A percentile compares a stretch with the other conserved stretches of the same genome.
Evolutionary conservation across 2,329 filamentous ascomycete genomes (phyloP).

Genomic region (Thelonectria rubi): DNA sequence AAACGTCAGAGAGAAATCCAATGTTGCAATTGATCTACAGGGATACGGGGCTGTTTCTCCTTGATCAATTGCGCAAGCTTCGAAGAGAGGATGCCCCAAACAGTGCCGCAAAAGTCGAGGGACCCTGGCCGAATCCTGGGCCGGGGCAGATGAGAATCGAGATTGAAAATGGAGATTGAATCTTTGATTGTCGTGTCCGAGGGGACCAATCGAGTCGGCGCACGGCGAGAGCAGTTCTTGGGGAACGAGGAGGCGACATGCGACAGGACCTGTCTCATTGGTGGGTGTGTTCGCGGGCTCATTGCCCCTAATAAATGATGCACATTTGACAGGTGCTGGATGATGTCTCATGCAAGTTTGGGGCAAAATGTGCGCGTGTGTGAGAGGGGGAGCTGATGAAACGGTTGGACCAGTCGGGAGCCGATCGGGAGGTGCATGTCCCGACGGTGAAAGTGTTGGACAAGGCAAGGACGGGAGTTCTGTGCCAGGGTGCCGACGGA

Average conservation of each 20-base stretch:
- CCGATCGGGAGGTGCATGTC: neutral
- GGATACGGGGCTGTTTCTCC: constrained; percentile 16
- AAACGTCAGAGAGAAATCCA: neutral
- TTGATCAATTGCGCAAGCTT: constrained; percentile 5
- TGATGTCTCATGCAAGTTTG: constrained; percentile 7
- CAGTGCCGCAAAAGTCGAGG: neutral
- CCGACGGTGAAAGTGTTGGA: neutral
- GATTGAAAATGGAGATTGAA: constrained; percentile 8
- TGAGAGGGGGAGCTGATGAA: constrained; percentile 22
- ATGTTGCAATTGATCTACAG: constrained; percentile 1
- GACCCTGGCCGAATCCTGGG: constrained; percentile 7
- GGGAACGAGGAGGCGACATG: constrained; percentile 7
- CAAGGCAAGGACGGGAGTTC: neutral
- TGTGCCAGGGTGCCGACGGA: constrained; percentile 1
- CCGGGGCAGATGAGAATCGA: constrained; percentile 21
- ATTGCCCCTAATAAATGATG: constrained; percentile 10
- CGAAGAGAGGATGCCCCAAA: constrained; percentile 1
- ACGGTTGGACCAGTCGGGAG: constrained; percentile 23
- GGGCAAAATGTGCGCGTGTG: no score
- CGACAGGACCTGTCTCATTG: constrained; percentile 26
- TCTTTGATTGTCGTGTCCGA: constrained; percentile 9
- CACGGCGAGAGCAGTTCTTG: neutral
- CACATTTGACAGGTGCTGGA: constrained; percentile 14
- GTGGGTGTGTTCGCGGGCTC: constrained; percentile 10
- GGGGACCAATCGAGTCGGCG: constrained; percentile 11